Evolutionary conservation across 495 filamentous ascomycete genomes (phyloP).

Genomic region (Lasiosphaeria hispida): DNA sequence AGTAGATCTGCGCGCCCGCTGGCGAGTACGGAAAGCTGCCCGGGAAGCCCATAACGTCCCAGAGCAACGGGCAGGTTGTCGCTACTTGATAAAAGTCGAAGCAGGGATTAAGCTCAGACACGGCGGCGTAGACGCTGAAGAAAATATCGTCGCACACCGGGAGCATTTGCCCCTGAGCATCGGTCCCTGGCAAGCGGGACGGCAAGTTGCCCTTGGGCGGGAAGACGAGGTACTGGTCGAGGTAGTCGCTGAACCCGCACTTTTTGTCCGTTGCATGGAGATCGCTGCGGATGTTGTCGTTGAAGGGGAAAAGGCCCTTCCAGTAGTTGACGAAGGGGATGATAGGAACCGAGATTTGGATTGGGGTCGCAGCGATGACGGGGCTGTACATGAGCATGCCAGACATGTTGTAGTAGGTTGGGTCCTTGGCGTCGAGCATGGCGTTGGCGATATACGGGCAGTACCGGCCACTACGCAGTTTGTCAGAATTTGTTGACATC

Average conservation of each 20-base stretch:
- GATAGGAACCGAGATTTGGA: slow-evolving; percentile 53
- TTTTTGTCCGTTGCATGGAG: slow-evolving; percentile 53
- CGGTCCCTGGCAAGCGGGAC: slow-evolving; percentile 23
- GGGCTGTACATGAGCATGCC: slow-evolving; percentile 72
- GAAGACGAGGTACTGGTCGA: slow-evolving; percentile 61
- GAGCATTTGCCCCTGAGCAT: slow-evolving; percentile 17
- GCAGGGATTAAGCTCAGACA: slow-evolving; percentile 66
- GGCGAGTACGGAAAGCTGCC: slow-evolving; percentile 52
- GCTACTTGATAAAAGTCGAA: slow-evolving; percentile 77
- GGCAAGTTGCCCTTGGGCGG: slow-evolving; percentile 64
- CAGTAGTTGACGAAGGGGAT: slow-evolving; percentile 64
- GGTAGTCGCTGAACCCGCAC: slow-evolving; percentile 66
- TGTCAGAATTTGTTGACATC: not conserved
- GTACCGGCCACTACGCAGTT: slow-evolving; percentile 54
- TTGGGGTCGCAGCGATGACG: slow-evolving; percentile 50
- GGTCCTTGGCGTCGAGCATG: slow-evolving; percentile 69
- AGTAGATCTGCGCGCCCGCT: slow-evolving; percentile 62
- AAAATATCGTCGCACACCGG: slow-evolving; percentile 44
- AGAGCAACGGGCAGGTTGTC: slow-evolving; percentile 70
- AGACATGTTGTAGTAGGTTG: slow-evolving; percentile 62
- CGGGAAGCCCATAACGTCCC: slow-evolving; percentile 64
- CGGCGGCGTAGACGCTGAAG: slow-evolving; percentile 54
- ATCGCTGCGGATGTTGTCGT: slow-evolving; percentile 59
- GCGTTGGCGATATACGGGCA: slow-evolving; percentile 76
- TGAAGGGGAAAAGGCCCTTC: slow-evolving; percentile 59